Evolutionary conservation across 495 filamentous ascomycete genomes (phyloP), one percentile per base, ranked within the genome.

Genomic region (Oleoguttula mirabilis): DNA sequence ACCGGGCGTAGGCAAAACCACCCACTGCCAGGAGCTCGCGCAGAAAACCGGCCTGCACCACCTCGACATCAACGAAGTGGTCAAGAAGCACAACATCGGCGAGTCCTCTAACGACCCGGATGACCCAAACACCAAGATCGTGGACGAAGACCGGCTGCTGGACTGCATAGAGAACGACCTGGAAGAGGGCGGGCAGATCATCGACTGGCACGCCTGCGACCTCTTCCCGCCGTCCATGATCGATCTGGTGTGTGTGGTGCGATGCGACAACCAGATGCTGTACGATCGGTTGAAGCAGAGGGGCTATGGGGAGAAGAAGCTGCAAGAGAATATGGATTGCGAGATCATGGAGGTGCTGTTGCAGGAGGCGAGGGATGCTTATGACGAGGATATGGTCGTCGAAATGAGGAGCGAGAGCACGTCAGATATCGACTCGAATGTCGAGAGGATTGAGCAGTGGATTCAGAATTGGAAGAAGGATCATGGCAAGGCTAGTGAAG

Each of bases 141-240:
- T 98, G 16, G 87, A 98, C 58, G 90, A 98, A 59, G 88, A 96
- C 57, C 55, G 93, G 84, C 66, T 98, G 12, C 69, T 98, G 23
- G 90, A 96, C 58, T 72, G 79, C 12, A 79, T 98, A 41, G 90
- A 98, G 63, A 73, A 86, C 36, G 77, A 86, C 42, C 70, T 83
- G 39, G 72, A 78, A 48, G 60, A 72, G 20, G 92, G 92, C 45
- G 92, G 92, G 12, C 82, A 76, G 58, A 75, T 99, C 55, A 83
- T 99, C 50, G 92, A 99, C 63, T 99, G 88, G 90, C 90, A 99
- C 61, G 88, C 85, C 0, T 95, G 88, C 63, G 92, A 99, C 56
- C 65, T 96, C 22, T 96, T 99, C 58, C 88, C 92, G 17, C 76
- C 81, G 58, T 79, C 80, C 55, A 93, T 85, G 84, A 81, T 96